Evolutionary conservation across 148 eudicot genomes (phyloP), one percentile per base, ranked within the genome.

Genomic region (Hydrangea macrophylla): DNA sequence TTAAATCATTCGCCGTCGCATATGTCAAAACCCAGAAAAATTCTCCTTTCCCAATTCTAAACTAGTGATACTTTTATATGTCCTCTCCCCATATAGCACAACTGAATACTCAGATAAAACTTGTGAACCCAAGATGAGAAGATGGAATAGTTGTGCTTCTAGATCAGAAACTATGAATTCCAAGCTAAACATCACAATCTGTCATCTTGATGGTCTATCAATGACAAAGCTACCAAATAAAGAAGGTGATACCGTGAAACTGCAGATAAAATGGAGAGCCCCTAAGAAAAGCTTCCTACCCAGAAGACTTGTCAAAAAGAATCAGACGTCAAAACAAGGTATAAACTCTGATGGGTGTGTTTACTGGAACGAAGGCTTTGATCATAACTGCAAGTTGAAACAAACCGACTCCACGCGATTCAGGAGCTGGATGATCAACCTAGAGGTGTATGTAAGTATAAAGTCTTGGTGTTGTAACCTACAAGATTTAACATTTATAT

Each of bases 291-390:
- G 48, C 9, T 60, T 35, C 42, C 39, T 73, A 23, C 39, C 58
- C 20, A 5, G 51, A 65, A 57, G 55, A 64, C 55, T 58, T 24
- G 9, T 24, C 11, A 36, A 55, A 48, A 65, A 25, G 58, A 51
- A 25, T 65, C 70, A 64, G 9, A 73, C 76, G 30, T 58, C 71
- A n/a, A 59, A 53, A 33, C 53, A 73, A 67, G 12, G 39, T 24
- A 39, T 66, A 53, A 45, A 67, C 25, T 51, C 65, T 15, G 32
- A 59, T 26, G 76, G 76, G 33, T 36, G 66, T 32, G 61, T 73
- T 42, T 15, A 17, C 4, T 73, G 76, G 76, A 60, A 73, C 11
- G 76, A 73, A 73, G 40, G 65, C 22, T 73, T 73, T 67, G 60
- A 66, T 44, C 71, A 59, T 6, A 37, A 53, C 66, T 73, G 66